phyloP scores from a whole-genome alignment of 768 basidiomycete species.

The Amanita rimosa region DNA sequence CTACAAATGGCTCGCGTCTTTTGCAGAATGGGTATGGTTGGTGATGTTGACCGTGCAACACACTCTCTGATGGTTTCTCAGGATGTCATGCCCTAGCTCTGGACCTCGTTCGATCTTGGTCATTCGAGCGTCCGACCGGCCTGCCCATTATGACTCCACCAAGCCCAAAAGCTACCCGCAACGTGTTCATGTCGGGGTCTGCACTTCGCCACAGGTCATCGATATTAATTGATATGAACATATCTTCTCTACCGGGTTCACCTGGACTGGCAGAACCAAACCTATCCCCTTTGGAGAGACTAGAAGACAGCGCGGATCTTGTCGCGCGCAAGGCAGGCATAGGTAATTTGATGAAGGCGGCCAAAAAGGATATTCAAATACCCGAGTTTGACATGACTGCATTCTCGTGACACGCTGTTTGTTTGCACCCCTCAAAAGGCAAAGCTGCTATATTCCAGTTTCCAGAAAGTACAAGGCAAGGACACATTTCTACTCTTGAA shows the following conservation, averaged over 20 bases:
- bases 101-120: slow-evolving; percentile 84
- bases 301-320: slow-evolving; percentile 46
- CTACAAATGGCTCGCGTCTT: slow-evolving; percentile 90
- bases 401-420: slow-evolving; percentile 40
- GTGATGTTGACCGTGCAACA: background rate
- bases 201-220: slow-evolving; percentile 53
- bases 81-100: slow-evolving; percentile 92
- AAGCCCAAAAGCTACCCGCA: slow-evolving; percentile 32
- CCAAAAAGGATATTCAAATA: slow-evolving; percentile 76
- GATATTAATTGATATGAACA: slow-evolving; percentile 86
- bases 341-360: slow-evolving; percentile 82
- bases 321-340: slow-evolving; percentile 60
- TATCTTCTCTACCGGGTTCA: slow-evolving; percentile 47
- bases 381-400: slow-evolving; percentile 83
- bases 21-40: slow-evolving; percentile 77
- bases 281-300: slow-evolving; percentile 19
- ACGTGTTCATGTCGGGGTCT: slow-evolving; percentile 37
- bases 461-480: background rate
- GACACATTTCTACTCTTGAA: slow-evolving; percentile 28
- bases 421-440: background rate
- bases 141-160: slow-evolving; percentile 18
- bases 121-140: slow-evolving; percentile 65
- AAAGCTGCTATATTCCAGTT: background rate
- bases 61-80: slow-evolving; percentile 16
- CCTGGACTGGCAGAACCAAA: slow-evolving; percentile 19